A percentile compares a stretch with the other conserved stretches of the same genome.
Conservation (phyloP, 2,329 filamentous ascomycete species). For the Alternaria brassicae region DNA sequence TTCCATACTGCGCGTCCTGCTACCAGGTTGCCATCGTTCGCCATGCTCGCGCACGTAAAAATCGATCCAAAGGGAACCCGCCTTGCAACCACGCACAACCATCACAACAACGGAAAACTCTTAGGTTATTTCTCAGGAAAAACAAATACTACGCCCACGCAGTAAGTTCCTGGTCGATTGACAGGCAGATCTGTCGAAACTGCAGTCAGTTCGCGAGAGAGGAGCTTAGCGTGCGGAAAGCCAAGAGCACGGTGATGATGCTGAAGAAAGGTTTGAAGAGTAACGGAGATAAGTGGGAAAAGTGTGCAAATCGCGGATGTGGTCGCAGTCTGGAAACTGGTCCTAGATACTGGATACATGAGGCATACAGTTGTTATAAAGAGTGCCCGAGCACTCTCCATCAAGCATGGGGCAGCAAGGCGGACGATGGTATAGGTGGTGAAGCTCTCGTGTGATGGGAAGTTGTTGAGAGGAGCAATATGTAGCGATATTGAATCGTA, state of each 20-base stretch:
- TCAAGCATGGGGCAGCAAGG: slow-evolving; percentile 14
- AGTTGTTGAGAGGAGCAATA: fast-evolving
- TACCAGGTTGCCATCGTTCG: slow-evolving; percentile 17
- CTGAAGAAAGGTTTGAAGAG: slow-evolving; percentile 18
- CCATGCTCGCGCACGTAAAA: background rate
- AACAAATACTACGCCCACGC: background rate
- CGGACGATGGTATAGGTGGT: background rate
- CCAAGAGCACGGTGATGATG: slow-evolving; percentile 20
- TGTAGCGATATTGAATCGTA: background rate
- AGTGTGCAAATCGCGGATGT: slow-evolving; percentile 20
- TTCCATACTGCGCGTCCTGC: slow-evolving; percentile 33
- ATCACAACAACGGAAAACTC: background rate
- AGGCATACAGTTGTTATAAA: slow-evolving; percentile 6
- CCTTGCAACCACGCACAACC: slow-evolving; percentile 24
- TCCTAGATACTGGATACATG: slow-evolving; percentile 38
- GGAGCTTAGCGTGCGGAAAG: slow-evolving; percentile 17
- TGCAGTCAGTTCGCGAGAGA: slow-evolving; percentile 17
- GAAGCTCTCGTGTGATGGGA: background rate
- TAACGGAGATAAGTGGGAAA: slow-evolving; percentile 14
- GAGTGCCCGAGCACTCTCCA: slow-evolving; percentile 26
- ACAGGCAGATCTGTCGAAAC: slow-evolving; percentile 19
- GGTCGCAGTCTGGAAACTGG: slow-evolving; percentile 19
- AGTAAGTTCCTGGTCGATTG: background rate
- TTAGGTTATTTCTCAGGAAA: background rate
- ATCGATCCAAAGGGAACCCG: background rate